These are phyloP conservation scores for Ziziphus jujuba DNA, from an alignment of 306 rosid species.

Conservation along the genomic window DNA sequence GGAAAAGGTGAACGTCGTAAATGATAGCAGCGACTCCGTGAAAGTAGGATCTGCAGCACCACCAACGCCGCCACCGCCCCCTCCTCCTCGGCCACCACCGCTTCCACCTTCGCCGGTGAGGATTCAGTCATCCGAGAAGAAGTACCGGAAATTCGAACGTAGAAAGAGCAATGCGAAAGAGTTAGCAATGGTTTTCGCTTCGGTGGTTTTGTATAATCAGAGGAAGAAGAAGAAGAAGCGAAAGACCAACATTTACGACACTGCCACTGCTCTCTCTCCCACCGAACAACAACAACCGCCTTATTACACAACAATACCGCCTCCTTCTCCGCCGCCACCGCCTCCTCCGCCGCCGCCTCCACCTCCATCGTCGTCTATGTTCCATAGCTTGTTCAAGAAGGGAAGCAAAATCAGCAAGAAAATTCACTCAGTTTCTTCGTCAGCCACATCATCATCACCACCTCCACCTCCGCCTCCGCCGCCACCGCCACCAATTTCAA, in stretches of 20 bases:
- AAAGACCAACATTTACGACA: conserved; percentile 25
- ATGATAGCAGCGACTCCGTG: background rate
- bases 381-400: conserved; percentile 63
- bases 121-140: conserved; percentile 26
- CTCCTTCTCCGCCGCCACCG: conserved; percentile 45
- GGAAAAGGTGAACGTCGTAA: conserved; percentile 4
- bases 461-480: conserved; percentile 43
- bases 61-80: conserved; percentile 41
- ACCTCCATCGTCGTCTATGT: conserved; percentile 60
- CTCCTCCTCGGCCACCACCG: conserved; percentile 25
- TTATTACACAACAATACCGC: conserved; percentile 11
- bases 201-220: conserved; percentile 64
- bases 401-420: conserved; percentile 55
- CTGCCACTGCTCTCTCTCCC: conserved; percentile 13
- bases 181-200: conserved; percentile 43
- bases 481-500: conserved; percentile 30
- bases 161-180: conserved; percentile 46
- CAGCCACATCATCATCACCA: conserved; percentile 43
- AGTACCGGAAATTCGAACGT: conserved; percentile 28
- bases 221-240: conserved; percentile 60
- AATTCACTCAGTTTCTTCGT: conserved; percentile 52
- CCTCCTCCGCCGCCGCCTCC: conserved; percentile 72
- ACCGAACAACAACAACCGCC: conserved; percentile 20
- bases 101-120: conserved; percentile 38
- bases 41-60: conserved; percentile 35